Evolutionary conservation across 768 basidiomycete genomes (phyloP).

Genomic region (Collybiopsis luxurians): DNA sequence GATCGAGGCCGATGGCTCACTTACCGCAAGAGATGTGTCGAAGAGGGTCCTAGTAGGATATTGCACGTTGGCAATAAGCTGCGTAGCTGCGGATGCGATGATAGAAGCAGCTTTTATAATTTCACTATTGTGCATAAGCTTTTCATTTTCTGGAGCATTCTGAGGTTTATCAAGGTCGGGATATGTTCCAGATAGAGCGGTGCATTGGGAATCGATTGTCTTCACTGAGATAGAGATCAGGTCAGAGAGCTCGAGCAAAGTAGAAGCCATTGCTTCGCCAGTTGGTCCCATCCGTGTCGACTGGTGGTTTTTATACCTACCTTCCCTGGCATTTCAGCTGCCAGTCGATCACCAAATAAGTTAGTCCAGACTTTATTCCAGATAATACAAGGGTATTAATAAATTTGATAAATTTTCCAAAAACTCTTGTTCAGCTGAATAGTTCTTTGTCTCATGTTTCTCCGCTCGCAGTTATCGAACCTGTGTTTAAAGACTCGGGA

Average conservation of each 20-base stretch:
- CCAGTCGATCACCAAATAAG: too few species aligned
- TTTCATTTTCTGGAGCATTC: conserved; percentile 12
- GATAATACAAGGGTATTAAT: too few species aligned
- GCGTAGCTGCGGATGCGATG: conserved; percentile 19
- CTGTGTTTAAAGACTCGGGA: too few species aligned
- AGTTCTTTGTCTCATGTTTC: too few species aligned
- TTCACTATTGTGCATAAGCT: conserved; percentile 8
- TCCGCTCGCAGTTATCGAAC: too few species aligned
- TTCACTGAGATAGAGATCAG: conserved; percentile 8
- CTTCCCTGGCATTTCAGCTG: too few species aligned
- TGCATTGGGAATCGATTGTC: conserved; percentile 6
- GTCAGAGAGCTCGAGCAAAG: conserved; percentile 1
- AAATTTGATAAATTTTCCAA: too few species aligned
- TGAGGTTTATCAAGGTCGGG: conserved; percentile 19
- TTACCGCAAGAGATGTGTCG: conserved; percentile 2
- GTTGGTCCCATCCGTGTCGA: too few species aligned
- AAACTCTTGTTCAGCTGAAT: too few species aligned
- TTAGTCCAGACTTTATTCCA: too few species aligned
- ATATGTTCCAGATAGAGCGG: conserved; percentile 6
- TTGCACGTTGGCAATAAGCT: conserved; percentile 19
- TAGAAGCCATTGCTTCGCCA: conserved; percentile 13
- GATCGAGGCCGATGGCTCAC: background rate
- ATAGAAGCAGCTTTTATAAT: conserved; percentile 15
- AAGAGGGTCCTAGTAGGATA: conserved; percentile 10
- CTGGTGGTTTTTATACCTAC: too few species aligned